phyloP scores from a whole-genome alignment of 495 filamentous ascomycete genomes.

The Parathielavia hyrcaniae region DNA sequence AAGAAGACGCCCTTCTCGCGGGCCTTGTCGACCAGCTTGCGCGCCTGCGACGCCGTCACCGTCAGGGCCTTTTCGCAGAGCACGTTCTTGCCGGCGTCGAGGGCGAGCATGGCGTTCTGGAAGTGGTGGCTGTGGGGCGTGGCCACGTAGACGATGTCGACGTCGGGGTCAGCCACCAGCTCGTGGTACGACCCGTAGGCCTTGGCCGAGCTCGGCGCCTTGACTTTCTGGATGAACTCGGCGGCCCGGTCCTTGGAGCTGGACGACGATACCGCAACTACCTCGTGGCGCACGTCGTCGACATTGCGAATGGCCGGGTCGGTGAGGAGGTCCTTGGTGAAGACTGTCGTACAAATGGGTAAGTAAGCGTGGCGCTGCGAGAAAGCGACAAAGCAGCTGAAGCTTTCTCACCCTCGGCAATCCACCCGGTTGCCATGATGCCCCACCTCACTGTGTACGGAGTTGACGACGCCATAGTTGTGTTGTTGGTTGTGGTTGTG shows the following conservation, averaged over 20 bases:
- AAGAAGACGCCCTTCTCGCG: conserved; percentile 78
- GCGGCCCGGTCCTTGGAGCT: conserved; percentile 60
- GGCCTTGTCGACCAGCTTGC: conserved; percentile 67
- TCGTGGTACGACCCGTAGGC: conserved; percentile 78
- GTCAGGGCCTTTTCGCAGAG: conserved; percentile 94
- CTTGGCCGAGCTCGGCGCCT: conserved; percentile 57
- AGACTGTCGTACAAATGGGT: conserved; percentile 44
- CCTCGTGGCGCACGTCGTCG: conserved; percentile 67
- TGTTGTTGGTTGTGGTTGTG: neutral
- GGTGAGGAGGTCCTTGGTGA: conserved; percentile 75
- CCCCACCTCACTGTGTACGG: conserved; percentile 68
- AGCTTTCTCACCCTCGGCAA: conserved; percentile 57
- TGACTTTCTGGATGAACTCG: conserved; percentile 63
- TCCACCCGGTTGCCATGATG: conserved; percentile 77
- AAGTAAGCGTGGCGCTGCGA: neutral
- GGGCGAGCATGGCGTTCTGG: conserved; percentile 75
- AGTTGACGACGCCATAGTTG: conserved; percentile 38
- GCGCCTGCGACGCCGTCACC: conserved; percentile 75
- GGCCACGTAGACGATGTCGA: conserved; percentile 89
- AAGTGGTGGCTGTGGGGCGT: conserved; percentile 96
- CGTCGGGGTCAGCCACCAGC: conserved; percentile 64
- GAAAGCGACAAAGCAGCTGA: neutral
- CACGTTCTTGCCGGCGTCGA: conserved; percentile 80
- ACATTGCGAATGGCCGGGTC: conserved; percentile 67
- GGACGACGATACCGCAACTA: conserved; percentile 78